Percentiles rank a stretch among this genome's conserved stretches.
Evolutionary conservation across 108 stramenopile species (phyloP).

Genomic region (Discostella stelligeroides): DNA sequence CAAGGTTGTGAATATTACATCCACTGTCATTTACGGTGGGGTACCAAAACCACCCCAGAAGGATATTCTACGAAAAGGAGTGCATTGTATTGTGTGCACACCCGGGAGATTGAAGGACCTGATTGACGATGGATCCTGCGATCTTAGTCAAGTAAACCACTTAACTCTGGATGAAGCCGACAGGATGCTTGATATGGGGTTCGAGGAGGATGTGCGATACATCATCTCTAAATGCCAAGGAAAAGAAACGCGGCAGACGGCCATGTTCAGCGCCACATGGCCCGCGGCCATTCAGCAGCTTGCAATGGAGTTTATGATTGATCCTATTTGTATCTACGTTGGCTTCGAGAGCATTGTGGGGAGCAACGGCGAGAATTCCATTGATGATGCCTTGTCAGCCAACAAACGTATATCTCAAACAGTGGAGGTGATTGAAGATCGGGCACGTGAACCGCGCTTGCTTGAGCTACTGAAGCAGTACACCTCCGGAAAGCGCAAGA

Average conservation of each 20-base stretch:
- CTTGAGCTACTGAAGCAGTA: slow-evolving; percentile 75
- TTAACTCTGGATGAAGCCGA: slow-evolving; percentile 96
- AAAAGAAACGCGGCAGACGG: slow-evolving; percentile 83
- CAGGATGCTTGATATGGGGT: slow-evolving; percentile 98
- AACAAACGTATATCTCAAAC: slow-evolving; percentile 92
- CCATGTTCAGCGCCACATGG: slow-evolving; percentile 99
- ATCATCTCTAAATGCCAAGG: slow-evolving; percentile 65
- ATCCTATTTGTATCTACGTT: slow-evolving; percentile 97
- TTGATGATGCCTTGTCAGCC: slow-evolving; percentile 30
- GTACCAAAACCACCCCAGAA: slow-evolving; percentile 92
- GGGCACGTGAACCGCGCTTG: slow-evolving; percentile 87
- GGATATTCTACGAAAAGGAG: slow-evolving; percentile 66
- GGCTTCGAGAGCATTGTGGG: slow-evolving; percentile 70
- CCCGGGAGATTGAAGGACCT: slow-evolving; percentile 97
- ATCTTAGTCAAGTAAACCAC: slow-evolving; percentile 66
- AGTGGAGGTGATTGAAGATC: slow-evolving; percentile 92
- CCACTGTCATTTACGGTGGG: slow-evolving; percentile 94
- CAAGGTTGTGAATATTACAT: slow-evolving; percentile 66
- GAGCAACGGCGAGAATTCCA: slow-evolving; percentile 55
- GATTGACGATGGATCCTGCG: slow-evolving; percentile 80
- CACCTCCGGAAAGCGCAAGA: slow-evolving; percentile 57
- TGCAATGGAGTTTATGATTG: slow-evolving; percentile 92
- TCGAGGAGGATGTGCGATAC: slow-evolving; percentile 76
- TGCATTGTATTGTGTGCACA: slow-evolving; percentile 95
- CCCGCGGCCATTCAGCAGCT: slow-evolving; percentile 92